Conservation (phyloP, 164 flowering plant genomes). For the Aristolochia californica region DNA sequence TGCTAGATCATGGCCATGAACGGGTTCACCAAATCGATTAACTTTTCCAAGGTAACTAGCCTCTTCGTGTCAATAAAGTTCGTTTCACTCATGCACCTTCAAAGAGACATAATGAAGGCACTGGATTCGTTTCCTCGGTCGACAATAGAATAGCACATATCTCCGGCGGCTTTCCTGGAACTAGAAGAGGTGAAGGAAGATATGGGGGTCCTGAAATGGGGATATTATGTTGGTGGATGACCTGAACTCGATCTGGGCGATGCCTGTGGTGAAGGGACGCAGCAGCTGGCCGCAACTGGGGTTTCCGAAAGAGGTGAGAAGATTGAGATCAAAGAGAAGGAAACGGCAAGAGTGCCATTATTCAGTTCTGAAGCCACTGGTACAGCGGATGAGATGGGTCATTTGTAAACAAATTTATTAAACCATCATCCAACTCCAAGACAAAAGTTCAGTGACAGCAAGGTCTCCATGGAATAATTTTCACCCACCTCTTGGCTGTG, state of each 20-base stretch:
- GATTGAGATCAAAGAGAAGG: background rate
- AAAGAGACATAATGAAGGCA: too few species aligned
- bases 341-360: background rate
- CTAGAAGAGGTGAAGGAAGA: constrained; percentile 13
- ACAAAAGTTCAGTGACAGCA: too few species aligned
- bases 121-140: too few species aligned
- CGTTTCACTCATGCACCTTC: too few species aligned
- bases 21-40: too few species aligned
- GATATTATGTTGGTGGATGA: constrained; percentile 1
- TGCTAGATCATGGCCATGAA: too few species aligned
- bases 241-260: background rate
- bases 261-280: background rate
- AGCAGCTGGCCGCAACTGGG: background rate
- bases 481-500: too few species aligned
- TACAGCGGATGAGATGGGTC: background rate
- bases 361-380: background rate
- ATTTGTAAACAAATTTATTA: too few species aligned
- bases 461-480: too few species aligned
- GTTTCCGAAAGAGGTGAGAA: background rate
- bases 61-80: too few species aligned
- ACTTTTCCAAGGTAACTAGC: too few species aligned
- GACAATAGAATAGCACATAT: constrained; percentile 10
- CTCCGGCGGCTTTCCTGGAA: constrained; percentile 7
- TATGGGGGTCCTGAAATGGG: constrained; percentile 12
- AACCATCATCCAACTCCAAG: too few species aligned